Evolutionary conservation across 345 rosid species (phyloP).

Genomic region (Carallia pectinifolia): DNA sequence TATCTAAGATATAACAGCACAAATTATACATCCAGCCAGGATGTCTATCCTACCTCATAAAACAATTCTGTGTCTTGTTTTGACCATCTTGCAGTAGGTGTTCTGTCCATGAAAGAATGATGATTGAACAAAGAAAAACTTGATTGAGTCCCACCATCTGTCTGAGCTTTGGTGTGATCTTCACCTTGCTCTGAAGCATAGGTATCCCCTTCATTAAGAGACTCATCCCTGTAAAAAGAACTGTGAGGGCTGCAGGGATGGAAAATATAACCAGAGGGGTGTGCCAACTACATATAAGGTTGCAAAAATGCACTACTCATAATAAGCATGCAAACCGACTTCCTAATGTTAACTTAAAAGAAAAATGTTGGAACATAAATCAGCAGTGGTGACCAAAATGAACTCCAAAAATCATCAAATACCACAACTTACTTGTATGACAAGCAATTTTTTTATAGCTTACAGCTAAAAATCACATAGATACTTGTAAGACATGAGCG

Average conservation of each 20-base stretch:
- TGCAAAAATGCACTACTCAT: not conserved
- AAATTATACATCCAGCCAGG: not conserved
- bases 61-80: conserved; percentile 76
- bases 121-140: conserved; percentile 44
- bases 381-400: not conserved
- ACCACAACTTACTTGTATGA: not conserved
- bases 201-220: conserved; percentile 35
- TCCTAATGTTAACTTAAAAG: not conserved
- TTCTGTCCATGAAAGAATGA: conserved; percentile 68
- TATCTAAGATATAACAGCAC: not conserved
- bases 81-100: conserved; percentile 66
- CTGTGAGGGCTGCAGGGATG: conserved; percentile 38
- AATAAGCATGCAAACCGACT: not conserved
- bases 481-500: no score
- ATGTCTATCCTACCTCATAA: conserved; percentile 66
- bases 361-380: not conserved
- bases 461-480: no score
- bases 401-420: not conserved
- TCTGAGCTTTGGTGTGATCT: conserved; percentile 23
- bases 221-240: conserved; percentile 33
- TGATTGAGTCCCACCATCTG: conserved; percentile 15
- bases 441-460: not conserved
- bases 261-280: conserved; percentile 1
- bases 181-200: conserved; percentile 36
- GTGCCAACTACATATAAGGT: not conserved